phyloP scores from a whole-genome alignment of 129 eudicot species.

The Arctium minus region DNA sequence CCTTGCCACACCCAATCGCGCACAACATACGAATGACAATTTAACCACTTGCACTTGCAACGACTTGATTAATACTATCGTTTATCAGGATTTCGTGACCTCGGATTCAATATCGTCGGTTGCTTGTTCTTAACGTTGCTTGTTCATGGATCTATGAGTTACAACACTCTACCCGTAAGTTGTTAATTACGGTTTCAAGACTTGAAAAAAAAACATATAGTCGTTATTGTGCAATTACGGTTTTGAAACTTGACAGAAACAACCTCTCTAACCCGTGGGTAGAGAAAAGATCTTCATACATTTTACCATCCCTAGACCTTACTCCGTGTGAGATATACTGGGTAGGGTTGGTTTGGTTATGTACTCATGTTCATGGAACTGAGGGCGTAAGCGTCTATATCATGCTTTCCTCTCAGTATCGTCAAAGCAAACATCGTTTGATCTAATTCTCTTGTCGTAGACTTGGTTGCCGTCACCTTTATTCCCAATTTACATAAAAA shows the following conservation, averaged over 20 bases:
- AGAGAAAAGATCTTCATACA: background rate
- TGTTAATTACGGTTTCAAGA: background rate
- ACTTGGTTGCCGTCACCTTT: conserved; percentile 59
- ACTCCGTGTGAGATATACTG: background rate
- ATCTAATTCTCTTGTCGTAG: conserved; percentile 21
- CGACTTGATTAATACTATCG: background rate
- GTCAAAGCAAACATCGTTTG: background rate
- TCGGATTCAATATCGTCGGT: conserved; percentile 48
- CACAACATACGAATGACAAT: too few relatives aligned
- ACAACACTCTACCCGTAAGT: conserved; percentile 50
- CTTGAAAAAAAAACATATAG: background rate
- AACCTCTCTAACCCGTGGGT: background rate
- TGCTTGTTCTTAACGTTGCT: conserved; percentile 28
- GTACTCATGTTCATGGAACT: background rate
- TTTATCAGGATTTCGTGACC: conserved; percentile 47
- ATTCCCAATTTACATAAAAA: conserved; percentile 51
- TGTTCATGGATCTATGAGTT: conserved; percentile 48
- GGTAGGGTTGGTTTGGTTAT: background rate
- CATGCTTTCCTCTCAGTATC: background rate
- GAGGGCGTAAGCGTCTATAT: background rate
- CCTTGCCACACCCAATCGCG: too few relatives aligned
- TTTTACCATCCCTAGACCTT: background rate
- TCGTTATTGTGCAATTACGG: background rate
- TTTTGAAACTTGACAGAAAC: background rate
- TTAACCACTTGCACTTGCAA: too few relatives aligned